phyloP scores from a whole-genome alignment of 2,329 filamentous ascomycete genomes.

The Penicillium capsulatum region DNA sequence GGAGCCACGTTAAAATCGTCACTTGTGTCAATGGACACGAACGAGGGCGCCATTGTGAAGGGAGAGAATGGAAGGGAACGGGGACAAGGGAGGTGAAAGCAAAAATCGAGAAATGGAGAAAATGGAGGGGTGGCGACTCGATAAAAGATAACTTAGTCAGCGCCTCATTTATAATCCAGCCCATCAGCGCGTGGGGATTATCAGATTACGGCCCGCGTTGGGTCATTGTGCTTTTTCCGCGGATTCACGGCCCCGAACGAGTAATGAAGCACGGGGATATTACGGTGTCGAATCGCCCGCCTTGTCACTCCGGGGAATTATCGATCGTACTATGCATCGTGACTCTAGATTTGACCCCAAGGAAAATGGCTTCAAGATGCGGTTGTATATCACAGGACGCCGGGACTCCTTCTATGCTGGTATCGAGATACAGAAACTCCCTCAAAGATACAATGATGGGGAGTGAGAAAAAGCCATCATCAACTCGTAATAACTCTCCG shows the following conservation, averaged over 20 bases:
- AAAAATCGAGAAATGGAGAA: slow-evolving; percentile 7
- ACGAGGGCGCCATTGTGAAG: slow-evolving; percentile 24
- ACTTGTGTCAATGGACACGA: slow-evolving; percentile 54
- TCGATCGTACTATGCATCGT: no score
- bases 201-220: neutral
- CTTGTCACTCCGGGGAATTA: no score
- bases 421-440: slow-evolving; percentile 16
- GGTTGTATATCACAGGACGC: slow-evolving; percentile 4
- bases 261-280: slow-evolving; percentile 6
- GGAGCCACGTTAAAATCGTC: slow-evolving; percentile 43
- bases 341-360: neutral
- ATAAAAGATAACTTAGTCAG: slow-evolving; percentile 23
- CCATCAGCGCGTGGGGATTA: slow-evolving; percentile 14
- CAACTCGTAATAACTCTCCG: slow-evolving; percentile 18
- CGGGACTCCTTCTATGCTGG: slow-evolving; percentile 21
- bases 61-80: slow-evolving; percentile 1
- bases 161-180: slow-evolving; percentile 14
- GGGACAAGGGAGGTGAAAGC: neutral
- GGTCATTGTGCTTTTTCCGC: no score
- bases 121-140: slow-evolving; percentile 23
- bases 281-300: no score
- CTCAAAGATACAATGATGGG: neutral
- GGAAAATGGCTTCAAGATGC: neutral
- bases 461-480: slow-evolving; percentile 13
- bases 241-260: slow-evolving; percentile 4